Conservation (phyloP, 1,284 basidiomycete genomes). For the Sporisorium reilianum region DNA sequence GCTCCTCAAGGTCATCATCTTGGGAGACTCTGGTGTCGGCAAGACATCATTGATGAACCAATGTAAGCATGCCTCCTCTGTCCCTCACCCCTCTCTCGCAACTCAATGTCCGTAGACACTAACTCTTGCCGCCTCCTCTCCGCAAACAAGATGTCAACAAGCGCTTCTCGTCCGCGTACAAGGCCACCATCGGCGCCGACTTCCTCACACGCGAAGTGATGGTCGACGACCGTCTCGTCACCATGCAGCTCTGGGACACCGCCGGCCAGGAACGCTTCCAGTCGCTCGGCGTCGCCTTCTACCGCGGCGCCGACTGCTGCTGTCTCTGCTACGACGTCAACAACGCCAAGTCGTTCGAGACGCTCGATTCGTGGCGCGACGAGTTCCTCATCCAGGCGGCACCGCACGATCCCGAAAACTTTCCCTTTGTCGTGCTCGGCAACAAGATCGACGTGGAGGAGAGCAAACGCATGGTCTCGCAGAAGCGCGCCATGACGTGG, state of each 20-base stretch:
- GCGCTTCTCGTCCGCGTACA: conserved; percentile 99
- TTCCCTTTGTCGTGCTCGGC: conserved; percentile 90
- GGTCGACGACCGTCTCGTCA: conserved; percentile 96
- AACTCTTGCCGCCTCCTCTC: neutral
- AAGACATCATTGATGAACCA: conserved; percentile 99
- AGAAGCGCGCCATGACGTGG: conserved; percentile 99
- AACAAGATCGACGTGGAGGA: conserved; percentile 99
- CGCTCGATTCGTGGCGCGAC: conserved; percentile 71
- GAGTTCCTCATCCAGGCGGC: conserved; percentile 78
- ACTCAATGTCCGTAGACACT: neutral
- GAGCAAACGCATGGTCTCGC: conserved; percentile 96
- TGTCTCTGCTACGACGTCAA: conserved; percentile 97
- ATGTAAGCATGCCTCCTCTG: conserved; percentile 70
- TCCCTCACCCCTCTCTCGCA: neutral
- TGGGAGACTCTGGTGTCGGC: conserved; percentile 78
- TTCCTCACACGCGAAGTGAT: conserved; percentile 95
- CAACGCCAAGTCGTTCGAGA: conserved; percentile 97
- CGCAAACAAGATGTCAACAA: conserved; percentile 88
- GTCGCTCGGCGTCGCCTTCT: conserved; percentile 97
- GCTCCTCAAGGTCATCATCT: conserved; percentile 80
- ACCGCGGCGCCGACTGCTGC: conserved; percentile 98
- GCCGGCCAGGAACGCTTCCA: conserved; percentile 99
- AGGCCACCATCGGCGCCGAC: conserved; percentile 73
- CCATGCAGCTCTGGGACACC: conserved; percentile 99
- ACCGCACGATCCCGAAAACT: conserved; percentile 98